Percentiles rank a stretch among this genome's conserved stretches.
Evolutionary conservation across 2,329 filamentous ascomycete genomes (phyloP).

Genomic region (Byssochlamys sp.): DNA sequence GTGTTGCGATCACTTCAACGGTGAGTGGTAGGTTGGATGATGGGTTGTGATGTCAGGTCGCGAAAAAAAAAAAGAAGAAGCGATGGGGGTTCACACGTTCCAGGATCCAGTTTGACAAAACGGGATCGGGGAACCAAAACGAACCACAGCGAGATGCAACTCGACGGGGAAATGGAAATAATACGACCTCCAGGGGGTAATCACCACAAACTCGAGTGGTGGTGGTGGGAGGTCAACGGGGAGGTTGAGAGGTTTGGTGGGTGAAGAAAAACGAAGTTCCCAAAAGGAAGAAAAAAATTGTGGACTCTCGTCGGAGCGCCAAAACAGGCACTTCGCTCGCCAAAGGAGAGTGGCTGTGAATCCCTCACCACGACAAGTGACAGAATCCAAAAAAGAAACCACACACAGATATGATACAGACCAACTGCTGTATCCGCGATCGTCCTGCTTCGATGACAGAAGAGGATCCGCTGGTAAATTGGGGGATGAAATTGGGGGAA

Average conservation of each 20-base stretch:
- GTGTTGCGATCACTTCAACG: constrained; percentile 18
- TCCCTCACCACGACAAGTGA: constrained; percentile 5
- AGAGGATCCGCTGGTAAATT: constrained; percentile 10
- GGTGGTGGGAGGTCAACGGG: not conserved
- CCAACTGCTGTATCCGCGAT: constrained; percentile 11
- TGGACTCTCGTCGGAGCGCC: not conserved
- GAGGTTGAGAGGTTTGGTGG: not conserved
- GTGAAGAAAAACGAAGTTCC: constrained; percentile 1
- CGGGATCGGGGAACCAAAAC: not conserved
- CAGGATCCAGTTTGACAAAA: not conserved
- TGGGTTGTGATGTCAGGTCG: constrained; percentile 1
- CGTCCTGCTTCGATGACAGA: constrained; percentile 12
- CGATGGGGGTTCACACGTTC: not conserved
- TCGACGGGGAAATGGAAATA: not conserved
- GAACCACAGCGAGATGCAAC: not conserved
- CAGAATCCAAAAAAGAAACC: not conserved
- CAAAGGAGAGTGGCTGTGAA: constrained; percentile 6
- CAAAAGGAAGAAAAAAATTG: not conserved
- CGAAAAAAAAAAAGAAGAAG: not conserved
- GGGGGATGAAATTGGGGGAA: not conserved
- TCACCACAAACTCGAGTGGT: not conserved
- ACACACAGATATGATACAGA: constrained; percentile 9
- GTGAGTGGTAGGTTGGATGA: constrained; percentile 6
- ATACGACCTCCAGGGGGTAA: not conserved
- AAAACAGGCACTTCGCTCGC: not conserved